Base-by-base conservation (phyloP, 192 early-diverging fungal species). In the Dissophora ornata region DNA sequence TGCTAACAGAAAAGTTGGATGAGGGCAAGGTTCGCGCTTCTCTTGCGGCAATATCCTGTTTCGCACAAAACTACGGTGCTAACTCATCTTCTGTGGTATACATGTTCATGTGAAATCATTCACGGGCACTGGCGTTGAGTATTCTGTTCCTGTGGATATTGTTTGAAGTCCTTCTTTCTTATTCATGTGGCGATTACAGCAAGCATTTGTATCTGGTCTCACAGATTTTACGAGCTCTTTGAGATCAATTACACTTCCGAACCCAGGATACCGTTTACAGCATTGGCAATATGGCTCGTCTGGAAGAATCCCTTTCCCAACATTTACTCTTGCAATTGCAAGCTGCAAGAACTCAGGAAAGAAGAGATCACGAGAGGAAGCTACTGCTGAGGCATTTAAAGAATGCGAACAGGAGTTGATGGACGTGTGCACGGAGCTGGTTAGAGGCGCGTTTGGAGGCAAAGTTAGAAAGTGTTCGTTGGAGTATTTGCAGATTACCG, bases 171-270 rank as follows among this genome's bases (percentile, higher is more conserved):
- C 36, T 13, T 38, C 13, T 13, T 13, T 9, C 36, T 9, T 38
- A 13, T 13, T 38, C 36, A 38, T 13, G 36, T 13, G 36, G 36
- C 13, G 36, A 38, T 38, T 38, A 9, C 36, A 6, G n/a, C 18
- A 45, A n/a, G 44, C 44, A 45, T n/a, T 45, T 45, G n/a, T 45
- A n/a, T n/a, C 44, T 45, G 10, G 15, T 19, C 34, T 24, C 55
- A 25, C 33, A 36, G 55, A 57, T 34, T n/a, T 34, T 57, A 25
- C 55, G 40, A 57, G 13, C 16, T 11, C 34, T 41, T 40, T 7
- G 11, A 28, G 40, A 42, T 40, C n/a, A 5, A 13, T 28, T 29
- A 45, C 44, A 6, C 4, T n/a, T 45, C 15, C 44, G 44, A 45
- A 45, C 4, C 18, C 18, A 45, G 18, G 44, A n/a, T 45, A n/a